These are phyloP conservation scores for Debaryomyces nepalensis DNA, from an alignment of 1,139 yeast species.

Conservation along the genomic window DNA sequence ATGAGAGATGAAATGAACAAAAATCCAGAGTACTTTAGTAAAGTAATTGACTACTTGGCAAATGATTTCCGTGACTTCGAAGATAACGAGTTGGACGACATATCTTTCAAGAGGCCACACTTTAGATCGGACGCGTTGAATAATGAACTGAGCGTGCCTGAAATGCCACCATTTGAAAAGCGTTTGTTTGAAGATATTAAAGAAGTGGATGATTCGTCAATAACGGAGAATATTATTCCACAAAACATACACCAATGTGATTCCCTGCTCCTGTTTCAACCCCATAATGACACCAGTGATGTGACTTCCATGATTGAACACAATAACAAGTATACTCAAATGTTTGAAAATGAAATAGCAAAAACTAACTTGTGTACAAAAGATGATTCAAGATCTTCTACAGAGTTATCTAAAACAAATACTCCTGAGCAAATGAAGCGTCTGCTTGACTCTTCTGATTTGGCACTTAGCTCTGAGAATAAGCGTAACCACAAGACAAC, in stretches of 20 bases:
- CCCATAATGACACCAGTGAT: constrained; percentile 19
- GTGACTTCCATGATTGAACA: constrained; percentile 17
- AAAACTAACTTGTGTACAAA: background rate
- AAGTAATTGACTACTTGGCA: constrained; percentile 21
- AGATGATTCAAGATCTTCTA: background rate
- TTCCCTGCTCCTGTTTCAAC: constrained; percentile 21
- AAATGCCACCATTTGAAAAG: constrained; percentile 17
- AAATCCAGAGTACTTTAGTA: constrained; percentile 20
- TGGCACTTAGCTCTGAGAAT: constrained; percentile 4
- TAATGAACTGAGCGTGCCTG: background rate
- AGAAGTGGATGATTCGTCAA: constrained; percentile 13
- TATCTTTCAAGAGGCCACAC: constrained; percentile 19
- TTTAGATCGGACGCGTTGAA: background rate
- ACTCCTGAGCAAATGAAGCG: background rate
- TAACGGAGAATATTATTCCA: constrained; percentile 11
- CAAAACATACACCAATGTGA: constrained; percentile 12
- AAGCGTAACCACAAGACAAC: constrained; percentile 9
- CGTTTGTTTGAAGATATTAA: constrained; percentile 14
- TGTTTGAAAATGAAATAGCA: constrained; percentile 17
- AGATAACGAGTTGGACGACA: constrained; percentile 22
- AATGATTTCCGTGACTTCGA: constrained; percentile 24
- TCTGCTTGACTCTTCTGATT: background rate
- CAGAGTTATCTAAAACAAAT: no score
- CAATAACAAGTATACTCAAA: constrained; percentile 19
- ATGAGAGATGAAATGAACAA: constrained; percentile 18